phyloP scores from a whole-genome alignment of 2,329 filamentous ascomycete genomes.

The Aspergillus aculeatus region DNA sequence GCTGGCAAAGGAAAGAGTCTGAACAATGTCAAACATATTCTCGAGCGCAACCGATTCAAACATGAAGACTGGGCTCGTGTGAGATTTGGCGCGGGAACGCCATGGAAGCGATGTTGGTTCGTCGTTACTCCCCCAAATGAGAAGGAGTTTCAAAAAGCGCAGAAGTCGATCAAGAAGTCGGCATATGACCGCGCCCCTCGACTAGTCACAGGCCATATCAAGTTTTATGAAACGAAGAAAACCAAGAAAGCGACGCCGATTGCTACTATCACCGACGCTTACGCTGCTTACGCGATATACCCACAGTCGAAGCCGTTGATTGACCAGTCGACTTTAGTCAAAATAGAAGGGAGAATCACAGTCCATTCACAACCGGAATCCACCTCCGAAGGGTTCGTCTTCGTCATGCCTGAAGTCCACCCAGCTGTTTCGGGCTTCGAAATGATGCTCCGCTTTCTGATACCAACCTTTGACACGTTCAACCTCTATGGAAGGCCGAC shows the following conservation, averaged over 20 bases:
- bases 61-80: slow-evolving; percentile 94
- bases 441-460: slow-evolving; percentile 88
- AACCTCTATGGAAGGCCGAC: slow-evolving; percentile 85
- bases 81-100: slow-evolving; percentile 90
- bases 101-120: slow-evolving; percentile 96
- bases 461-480: slow-evolving; percentile 93
- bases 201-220: slow-evolving; percentile 80
- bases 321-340: slow-evolving; percentile 89
- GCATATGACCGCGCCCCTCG: slow-evolving; percentile 75
- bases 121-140: slow-evolving; percentile 90
- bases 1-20: slow-evolving; percentile 87
- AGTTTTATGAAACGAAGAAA: slow-evolving; percentile 92
- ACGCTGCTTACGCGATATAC: slow-evolving; percentile 91
- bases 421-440: slow-evolving; percentile 93
- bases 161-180: slow-evolving; percentile 76
- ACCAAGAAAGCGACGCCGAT: slow-evolving; percentile 90
- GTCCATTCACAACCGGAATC: slow-evolving; percentile 78
- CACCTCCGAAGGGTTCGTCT: slow-evolving; percentile 87
- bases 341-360: slow-evolving; percentile 86
- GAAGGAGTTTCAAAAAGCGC: slow-evolving; percentile 80
- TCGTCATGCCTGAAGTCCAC: slow-evolving; percentile 93
- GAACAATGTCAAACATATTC: slow-evolving; percentile 86
- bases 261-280: slow-evolving; percentile 86
- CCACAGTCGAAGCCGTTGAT: slow-evolving; percentile 92
- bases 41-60: slow-evolving; percentile 74